Evolutionary conservation across 2,329 filamentous ascomycete genomes (phyloP), one percentile per base, ranked within the genome.

Genomic region (Colletotrichum abscissum): DNA sequence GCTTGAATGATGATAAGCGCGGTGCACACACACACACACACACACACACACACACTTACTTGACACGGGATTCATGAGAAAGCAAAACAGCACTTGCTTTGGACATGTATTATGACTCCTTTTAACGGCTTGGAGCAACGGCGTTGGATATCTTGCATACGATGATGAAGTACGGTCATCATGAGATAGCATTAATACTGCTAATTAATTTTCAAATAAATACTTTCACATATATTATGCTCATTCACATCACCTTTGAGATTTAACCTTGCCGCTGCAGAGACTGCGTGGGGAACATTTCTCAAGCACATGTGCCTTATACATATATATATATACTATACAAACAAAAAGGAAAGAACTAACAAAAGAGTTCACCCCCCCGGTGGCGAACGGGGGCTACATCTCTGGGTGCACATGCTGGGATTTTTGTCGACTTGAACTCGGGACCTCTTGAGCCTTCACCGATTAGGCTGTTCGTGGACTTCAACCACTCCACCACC

Each of bases 61-160:
- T 42, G 38, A 42, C 6, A 28, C 8, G 55, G 55, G 19, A 16
- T 19, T 22, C 11, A 46, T 24, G 16, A 62, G 42, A 6, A 42
- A 14, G 33, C 11, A 35, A 26, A 30, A 49, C 14, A 16, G 59
- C 42, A 42, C 38, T 42, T 46, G 35, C 22, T 38, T 56, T n/a
- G 24, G 28, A 49, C 38, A 70, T 64, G 63, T 62, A 69, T 52
- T 59, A 67, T 62, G 60, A 58, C 14, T 12, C 33, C 33, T 65
- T 63, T 69, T 5, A 9, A 67, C 55, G 59, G 67, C 60, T 26
- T 56, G 67, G 60, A 63, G 68, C 55, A 28, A 56, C 16, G 70
- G 70, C 70, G 70, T 70, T 73, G 56, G 56, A 35, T 14, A 28
- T 24, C 26, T 26, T 12, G 67, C 70, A 73, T 65, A 56, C 56